Base-by-base conservation (phyloP, 177 flowering plant genomes). In the Telopea speciosissima region DNA sequence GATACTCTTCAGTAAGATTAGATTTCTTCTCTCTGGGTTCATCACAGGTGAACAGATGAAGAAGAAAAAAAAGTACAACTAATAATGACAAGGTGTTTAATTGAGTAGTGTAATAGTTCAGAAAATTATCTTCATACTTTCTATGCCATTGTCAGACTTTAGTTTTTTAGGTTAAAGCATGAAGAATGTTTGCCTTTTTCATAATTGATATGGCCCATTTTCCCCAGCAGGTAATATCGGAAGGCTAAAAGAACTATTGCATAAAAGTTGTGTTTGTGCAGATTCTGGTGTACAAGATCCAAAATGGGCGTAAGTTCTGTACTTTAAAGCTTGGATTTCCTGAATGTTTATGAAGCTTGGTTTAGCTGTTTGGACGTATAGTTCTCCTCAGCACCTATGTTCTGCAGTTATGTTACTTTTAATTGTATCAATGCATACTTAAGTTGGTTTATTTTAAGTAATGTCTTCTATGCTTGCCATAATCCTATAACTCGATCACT, bases 221-320 rank as follows among this genome's bases (percentile, higher is more conserved):
- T 52, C 67, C 54, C 22, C 1, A 71, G 13, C 73, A 89, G 93
- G 86, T 77, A 87, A 85, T 49, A 12, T 49, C 74, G 79, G 83
- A 73, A 83, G 85, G 79, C 74, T 89, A 68, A 87, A 77, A 70
- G 88, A 85, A 72, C 75, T 89, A 64, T 76, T 85, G 82, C 72
- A 54, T 67, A 81, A 83, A 70, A 79, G 70, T n/a, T 86, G 85
- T 62, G 8, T 31, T 70, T 89, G 93, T 81, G 93, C 93, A 67
- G 93, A 89, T 78, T 89, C 90, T 72, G 77, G 79, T 77, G 89
- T 89, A 66, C 86, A 86, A 68, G 93, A 89, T 80, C 93, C 93
- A 64, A 89, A 85, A 77, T 89, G 93, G 93, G 93, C 93, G 93
- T 89, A 86, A 79, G 91, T 85, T 62, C 68, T 10, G 22, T 40